Base-by-base conservation (phyloP, 2,329 filamentous ascomycete species). In the Simplicillium aogashimaense region DNA sequence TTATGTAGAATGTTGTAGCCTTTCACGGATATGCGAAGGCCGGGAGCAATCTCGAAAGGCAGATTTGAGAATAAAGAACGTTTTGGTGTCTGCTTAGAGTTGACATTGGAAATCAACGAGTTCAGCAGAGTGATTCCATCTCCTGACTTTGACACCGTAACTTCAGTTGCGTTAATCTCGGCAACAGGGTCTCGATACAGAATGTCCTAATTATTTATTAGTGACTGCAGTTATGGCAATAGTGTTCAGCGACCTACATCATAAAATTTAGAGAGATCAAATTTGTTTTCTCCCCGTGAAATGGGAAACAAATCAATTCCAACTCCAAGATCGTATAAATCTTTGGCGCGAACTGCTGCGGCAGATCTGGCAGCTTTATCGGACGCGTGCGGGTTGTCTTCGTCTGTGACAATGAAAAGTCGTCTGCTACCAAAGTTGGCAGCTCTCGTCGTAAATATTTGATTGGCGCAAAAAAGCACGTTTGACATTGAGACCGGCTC, bases 361-460 rank as follows among this genome's bases (percentile, higher is more conserved):
- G 83, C 78, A 12, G 83, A 83, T 39, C 82, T 80, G 25, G 82
- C 69, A 7, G 74, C 69, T 60, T 89, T 92, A 56, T 86, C 81
- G 14, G 74, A 69, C 1, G 68, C 65, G 56, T 94, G 86, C 4
- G 92, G 92, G 47, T 88, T 74, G 57, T 97, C 92, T 47, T 94
- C 86, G 58, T 97, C 88, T 0, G 92, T 97, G 41, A 98, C 86
- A 47, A 98, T 78, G 62, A 98, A 98, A n/a, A 98, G 65, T 29
- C 92, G 78, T 45, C 90, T 74, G 6, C 90, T 97, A 4, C 86
- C 83, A 58, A 97, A 97, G 54, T 95, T 97, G 14, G 92, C 81
- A 0, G 92, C 89, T 57, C 85, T 94, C 3, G 86, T 95, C 1
- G 89, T 95, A 57, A 98, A 95, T 38, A 97, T 85, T 55, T 95